A percentile compares a stretch with the other conserved stretches of the same genome.
Evolutionary conservation across 1,284 basidiomycete genomes (phyloP).

Genomic region (Pseudomicrostroma phylloplanum): DNA sequence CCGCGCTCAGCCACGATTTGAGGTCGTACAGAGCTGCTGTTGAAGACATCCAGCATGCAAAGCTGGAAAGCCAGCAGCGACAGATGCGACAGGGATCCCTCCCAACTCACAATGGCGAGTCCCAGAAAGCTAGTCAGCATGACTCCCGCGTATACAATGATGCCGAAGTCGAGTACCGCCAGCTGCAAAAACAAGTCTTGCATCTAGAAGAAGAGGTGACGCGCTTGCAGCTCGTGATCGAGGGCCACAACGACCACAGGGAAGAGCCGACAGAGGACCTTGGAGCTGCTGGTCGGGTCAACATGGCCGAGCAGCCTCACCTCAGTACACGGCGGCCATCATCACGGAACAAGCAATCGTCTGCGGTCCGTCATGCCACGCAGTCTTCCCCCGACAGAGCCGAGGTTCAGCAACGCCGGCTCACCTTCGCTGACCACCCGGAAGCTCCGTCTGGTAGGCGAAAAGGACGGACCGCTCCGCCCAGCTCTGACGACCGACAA

Average conservation of each 20-base stretch:
- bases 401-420: too few species aligned
- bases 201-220: slow-evolving; percentile 7
- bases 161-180: neutral
- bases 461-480: too few species aligned
- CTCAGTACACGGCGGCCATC: too few species aligned
- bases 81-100: neutral
- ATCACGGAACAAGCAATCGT: too few species aligned
- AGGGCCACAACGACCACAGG: neutral
- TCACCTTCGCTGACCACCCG: too few species aligned
- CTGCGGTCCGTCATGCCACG: too few species aligned
- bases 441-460: too few species aligned
- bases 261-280: neutral
- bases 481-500: too few species aligned
- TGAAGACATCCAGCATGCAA: slow-evolving; percentile 18
- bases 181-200: neutral
- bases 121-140: neutral
- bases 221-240: slow-evolving; percentile 2
- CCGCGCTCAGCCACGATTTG: slow-evolving; percentile 23
- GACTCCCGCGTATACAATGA: neutral
- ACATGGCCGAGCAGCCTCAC: too few species aligned
- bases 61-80: neutral
- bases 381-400: too few species aligned
- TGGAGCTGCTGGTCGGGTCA: too few species aligned
- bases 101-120: neutral
- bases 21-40: slow-evolving; percentile 19